phyloP scores from a whole-genome alignment of 805 yeast species.

The Yarrowia osloensis region DNA sequence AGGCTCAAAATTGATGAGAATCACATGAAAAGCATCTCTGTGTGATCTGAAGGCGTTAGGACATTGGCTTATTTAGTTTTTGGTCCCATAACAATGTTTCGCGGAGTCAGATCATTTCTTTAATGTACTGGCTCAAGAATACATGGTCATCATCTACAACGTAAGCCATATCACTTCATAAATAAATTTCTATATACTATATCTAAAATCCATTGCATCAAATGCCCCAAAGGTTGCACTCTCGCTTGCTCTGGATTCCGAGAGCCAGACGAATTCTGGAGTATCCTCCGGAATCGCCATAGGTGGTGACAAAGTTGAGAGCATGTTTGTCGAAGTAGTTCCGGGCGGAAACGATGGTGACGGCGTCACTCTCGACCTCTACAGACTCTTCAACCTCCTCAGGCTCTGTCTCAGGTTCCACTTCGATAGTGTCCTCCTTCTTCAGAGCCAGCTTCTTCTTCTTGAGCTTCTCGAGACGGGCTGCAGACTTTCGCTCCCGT shows the following conservation, averaged over 20 bases:
- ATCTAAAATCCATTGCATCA: not conserved
- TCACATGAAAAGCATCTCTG: too few species aligned
- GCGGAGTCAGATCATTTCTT: too few species aligned
- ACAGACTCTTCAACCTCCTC: not conserved
- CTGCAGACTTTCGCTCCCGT: slow-evolving; percentile 5
- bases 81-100: too few species aligned
- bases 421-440: not conserved
- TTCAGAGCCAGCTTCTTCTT: not conserved
- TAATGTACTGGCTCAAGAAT: too few species aligned
- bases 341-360: not conserved
- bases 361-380: not conserved
- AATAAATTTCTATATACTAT: not conserved
- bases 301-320: slow-evolving; percentile 19
- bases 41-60: too few species aligned
- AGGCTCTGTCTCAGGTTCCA: not conserved
- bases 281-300: slow-evolving; percentile 20
- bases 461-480: not conserved
- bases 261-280: slow-evolving; percentile 5
- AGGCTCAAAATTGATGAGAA: too few species aligned
- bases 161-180: not conserved
- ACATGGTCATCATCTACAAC: too few species aligned
- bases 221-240: slow-evolving; percentile 18
- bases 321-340: slow-evolving; percentile 16
- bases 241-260: not conserved
- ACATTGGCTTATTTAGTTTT: too few species aligned